phyloP scores from a whole-genome alignment of 257 asterid genomes.

The Lavandula angustifolia region DNA sequence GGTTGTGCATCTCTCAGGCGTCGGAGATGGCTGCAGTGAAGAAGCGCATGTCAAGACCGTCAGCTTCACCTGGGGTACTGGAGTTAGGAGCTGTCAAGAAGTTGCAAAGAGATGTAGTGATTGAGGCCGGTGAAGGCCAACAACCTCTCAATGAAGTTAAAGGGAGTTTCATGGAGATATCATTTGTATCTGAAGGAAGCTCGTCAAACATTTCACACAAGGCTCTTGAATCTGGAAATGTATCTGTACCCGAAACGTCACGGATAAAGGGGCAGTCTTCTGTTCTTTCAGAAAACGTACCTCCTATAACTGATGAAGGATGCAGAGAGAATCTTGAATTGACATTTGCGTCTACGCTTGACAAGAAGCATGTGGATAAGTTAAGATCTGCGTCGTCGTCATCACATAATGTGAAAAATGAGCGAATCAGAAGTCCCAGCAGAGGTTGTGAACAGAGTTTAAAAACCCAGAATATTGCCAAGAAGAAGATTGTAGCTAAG shows the following conservation, averaged over 20 bases:
- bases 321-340: constrained; percentile 30
- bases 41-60: constrained; percentile 54
- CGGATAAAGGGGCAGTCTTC: constrained; percentile 33
- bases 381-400: constrained; percentile 35
- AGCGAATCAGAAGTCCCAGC: constrained; percentile 38
- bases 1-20: constrained; percentile 93
- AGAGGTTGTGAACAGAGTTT: constrained; percentile 42
- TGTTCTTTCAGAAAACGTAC: constrained; percentile 21
- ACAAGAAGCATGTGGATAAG: constrained; percentile 36
- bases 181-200: constrained; percentile 55
- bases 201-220: constrained; percentile 37
- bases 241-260: constrained; percentile 26
- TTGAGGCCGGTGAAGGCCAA: constrained; percentile 42
- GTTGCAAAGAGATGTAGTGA: constrained; percentile 42
- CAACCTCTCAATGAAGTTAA: constrained; percentile 38
- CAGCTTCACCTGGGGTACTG: constrained; percentile 47
- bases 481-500: constrained; percentile 44
- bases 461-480: constrained; percentile 44
- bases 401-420: constrained; percentile 33
- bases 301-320: constrained; percentile 23
- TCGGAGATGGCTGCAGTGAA: constrained; percentile 91
- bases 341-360: constrained; percentile 25
- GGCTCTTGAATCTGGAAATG: constrained; percentile 31
- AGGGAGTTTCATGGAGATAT: constrained; percentile 55
- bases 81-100: constrained; percentile 52